Evolutionary conservation across 352 stramenopile species (phyloP).

Genomic region (Phytophthora tentaculata): DNA sequence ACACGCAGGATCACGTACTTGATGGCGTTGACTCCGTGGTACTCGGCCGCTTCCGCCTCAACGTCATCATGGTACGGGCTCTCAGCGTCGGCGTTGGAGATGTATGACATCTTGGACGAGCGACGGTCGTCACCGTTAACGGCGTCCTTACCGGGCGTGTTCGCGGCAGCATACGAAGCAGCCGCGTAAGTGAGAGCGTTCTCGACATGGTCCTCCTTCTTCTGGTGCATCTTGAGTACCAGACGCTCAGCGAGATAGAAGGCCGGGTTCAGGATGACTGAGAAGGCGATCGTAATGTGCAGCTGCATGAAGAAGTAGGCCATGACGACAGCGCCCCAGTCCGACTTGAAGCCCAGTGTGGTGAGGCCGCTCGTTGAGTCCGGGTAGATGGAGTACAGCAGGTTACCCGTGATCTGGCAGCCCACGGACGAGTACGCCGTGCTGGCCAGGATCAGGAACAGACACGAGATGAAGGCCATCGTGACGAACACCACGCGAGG

Average conservation of each 20-base stretch:
- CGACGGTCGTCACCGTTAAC: constrained; percentile 21
- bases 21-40: constrained; percentile 40
- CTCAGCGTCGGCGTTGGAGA: constrained; percentile 47
- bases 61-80: constrained; percentile 29
- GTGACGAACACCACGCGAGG: constrained; percentile 40
- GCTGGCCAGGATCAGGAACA: constrained; percentile 45
- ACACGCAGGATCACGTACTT: constrained; percentile 50
- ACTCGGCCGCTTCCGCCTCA: constrained; percentile 39
- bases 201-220: constrained; percentile 1
- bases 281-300: constrained; percentile 6
- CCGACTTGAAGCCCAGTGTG: constrained; percentile 42
- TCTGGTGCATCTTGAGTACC: not conserved
- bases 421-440: constrained; percentile 50
- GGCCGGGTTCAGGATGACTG: not conserved
- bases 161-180: constrained; percentile 21
- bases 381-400: constrained; percentile 59
- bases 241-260: not conserved
- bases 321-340: constrained; percentile 39
- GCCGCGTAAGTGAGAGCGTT: constrained; percentile 31
- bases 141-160: constrained; percentile 27
- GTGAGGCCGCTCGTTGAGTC: constrained; percentile 33
- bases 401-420: constrained; percentile 61
- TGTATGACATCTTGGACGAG: constrained; percentile 48
- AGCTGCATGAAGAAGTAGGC: constrained; percentile 40
- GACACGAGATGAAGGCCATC: constrained; percentile 39